Conservation (phyloP, 2,329 filamentous ascomycete genomes). For the Colletotrichum lentis region DNA sequence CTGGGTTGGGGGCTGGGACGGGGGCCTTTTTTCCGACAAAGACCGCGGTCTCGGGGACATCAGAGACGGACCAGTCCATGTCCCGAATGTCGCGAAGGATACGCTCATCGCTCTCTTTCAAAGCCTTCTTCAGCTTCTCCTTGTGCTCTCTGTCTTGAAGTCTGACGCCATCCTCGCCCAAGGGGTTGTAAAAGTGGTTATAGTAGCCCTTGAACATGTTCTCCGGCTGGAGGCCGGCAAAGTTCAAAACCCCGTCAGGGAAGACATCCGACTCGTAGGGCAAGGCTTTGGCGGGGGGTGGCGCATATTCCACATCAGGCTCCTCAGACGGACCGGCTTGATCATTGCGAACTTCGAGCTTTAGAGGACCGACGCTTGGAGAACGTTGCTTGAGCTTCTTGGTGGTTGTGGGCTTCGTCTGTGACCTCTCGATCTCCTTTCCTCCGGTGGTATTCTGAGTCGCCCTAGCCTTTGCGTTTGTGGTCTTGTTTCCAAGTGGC, state of each 20-base stretch:
- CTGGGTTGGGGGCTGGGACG: conserved; percentile 37
- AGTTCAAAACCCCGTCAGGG: conserved; percentile 63
- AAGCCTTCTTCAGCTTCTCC: conserved; percentile 58
- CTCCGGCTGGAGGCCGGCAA: conserved; percentile 65
- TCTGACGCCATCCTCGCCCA: conserved; percentile 73
- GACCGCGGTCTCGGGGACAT: conserved; percentile 59
- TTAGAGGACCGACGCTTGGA: conserved; percentile 61
- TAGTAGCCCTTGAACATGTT: conserved; percentile 71
- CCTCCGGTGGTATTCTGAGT: conserved; percentile 71
- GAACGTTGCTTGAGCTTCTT: conserved; percentile 68
- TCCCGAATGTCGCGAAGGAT: conserved; percentile 73
- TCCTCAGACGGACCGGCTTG: conserved; percentile 59
- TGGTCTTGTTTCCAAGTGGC: conserved; percentile 92
- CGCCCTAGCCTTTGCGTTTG: conserved; percentile 83
- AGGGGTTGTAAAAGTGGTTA: conserved; percentile 66
- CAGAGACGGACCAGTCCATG: conserved; percentile 67
- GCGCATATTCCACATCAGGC: conserved; percentile 89
- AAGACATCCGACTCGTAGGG: conserved; percentile 76
- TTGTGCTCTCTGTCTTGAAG: conserved; percentile 68
- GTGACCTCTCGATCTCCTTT: conserved; percentile 72
- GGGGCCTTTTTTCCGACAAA: conserved; percentile 47
- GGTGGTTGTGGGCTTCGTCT: conserved; percentile 65
- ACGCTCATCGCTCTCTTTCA: conserved; percentile 69
- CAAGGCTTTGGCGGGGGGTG: conserved; percentile 72
- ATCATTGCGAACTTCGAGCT: conserved; percentile 70